phyloP scores from a whole-genome alignment of 352 stramenopile genomes.

The Phytophthora fragariae region DNA sequence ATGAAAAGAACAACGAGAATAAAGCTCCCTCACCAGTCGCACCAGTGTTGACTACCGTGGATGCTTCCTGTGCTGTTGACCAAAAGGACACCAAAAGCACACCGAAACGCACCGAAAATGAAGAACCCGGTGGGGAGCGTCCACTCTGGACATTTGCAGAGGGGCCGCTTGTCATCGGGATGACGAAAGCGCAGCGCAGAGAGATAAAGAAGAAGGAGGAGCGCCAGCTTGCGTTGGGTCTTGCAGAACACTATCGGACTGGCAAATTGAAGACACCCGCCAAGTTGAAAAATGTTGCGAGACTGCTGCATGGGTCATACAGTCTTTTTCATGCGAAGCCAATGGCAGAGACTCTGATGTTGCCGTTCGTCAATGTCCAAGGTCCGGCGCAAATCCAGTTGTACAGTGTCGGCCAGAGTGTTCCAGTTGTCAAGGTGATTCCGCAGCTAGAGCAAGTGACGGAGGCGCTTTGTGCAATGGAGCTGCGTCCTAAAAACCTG shows the following conservation, averaged over 20 bases:
- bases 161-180: background rate
- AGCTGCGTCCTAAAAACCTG: background rate
- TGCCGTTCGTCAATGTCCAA: background rate
- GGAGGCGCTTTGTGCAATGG: conserved; percentile 1
- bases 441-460: background rate
- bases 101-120: background rate
- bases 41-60: background rate
- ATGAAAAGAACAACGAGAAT: no score
- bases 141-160: background rate
- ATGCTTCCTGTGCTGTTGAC: background rate
- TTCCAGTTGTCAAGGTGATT: background rate
- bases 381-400: background rate
- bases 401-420: no score
- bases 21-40: background rate
- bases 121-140: background rate
- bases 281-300: no score
- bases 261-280: background rate
- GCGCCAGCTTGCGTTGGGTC: background rate
- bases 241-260: conserved; percentile 1
- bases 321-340: conserved; percentile 1
- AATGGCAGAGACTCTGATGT: background rate
- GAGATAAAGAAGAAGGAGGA: background rate
- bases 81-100: background rate
- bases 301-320: background rate
- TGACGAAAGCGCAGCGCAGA: background rate